Evolutionary conservation across 345 rosid genomes (phyloP).

Genomic region (Citrus hindsii): DNA sequence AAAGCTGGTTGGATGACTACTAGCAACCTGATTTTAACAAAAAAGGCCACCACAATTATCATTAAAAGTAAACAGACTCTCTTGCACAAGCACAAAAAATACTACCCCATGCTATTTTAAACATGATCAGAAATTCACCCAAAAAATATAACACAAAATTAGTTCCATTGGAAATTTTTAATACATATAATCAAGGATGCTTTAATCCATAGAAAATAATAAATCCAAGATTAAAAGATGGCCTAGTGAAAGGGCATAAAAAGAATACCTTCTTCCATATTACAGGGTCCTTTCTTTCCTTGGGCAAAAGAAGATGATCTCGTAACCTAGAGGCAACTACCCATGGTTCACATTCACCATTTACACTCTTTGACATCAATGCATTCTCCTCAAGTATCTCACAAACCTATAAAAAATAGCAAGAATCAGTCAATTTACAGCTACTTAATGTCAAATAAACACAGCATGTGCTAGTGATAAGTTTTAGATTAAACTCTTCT

Average conservation of each 20-base stretch:
- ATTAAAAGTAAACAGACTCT: background rate
- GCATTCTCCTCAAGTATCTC: constrained; percentile 91
- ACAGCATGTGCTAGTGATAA: background rate
- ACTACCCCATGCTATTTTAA: background rate
- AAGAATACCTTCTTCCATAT: constrained; percentile 75
- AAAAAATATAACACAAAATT: background rate
- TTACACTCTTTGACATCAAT: constrained; percentile 40
- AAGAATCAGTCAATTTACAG: background rate
- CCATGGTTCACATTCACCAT: constrained; percentile 68
- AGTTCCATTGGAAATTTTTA: background rate
- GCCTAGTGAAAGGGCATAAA: constrained; percentile 1
- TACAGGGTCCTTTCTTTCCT: constrained; percentile 76
- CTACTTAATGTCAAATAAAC: background rate
- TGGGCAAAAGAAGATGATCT: constrained; percentile 80
- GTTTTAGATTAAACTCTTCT: background rate
- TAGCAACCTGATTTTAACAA: background rate
- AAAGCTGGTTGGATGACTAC: background rate
- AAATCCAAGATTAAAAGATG: background rate
- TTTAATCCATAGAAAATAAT: background rate
- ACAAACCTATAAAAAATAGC: constrained; percentile 51
- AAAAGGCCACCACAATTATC: background rate
- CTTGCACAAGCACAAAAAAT: background rate
- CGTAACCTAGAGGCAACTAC: constrained; percentile 78
- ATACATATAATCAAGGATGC: background rate
- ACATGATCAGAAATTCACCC: background rate